These are phyloP conservation scores for Fusarium chuoi DNA, from an alignment of 2,329 filamentous ascomycete species.

Conservation along the genomic window DNA sequence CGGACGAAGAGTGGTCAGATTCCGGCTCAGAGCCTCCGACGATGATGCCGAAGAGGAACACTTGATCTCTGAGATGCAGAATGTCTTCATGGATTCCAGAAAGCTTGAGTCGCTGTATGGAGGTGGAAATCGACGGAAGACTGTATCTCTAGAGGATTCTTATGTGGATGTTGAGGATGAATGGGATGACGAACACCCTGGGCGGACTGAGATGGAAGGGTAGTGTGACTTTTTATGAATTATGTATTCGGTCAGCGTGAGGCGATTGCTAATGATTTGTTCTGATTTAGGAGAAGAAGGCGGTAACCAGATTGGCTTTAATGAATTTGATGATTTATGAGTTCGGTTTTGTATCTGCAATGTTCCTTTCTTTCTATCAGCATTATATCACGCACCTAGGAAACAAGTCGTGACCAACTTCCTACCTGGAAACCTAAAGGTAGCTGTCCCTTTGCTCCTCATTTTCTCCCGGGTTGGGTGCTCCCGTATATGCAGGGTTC, in stretches of 20 bases:
- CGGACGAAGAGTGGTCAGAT: slow-evolving; percentile 13
- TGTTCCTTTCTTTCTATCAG: no score
- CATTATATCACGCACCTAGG: no score
- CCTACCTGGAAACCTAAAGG: no score
- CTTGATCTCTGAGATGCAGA: slow-evolving; percentile 23
- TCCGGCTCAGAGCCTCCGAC: slow-evolving; percentile 3
- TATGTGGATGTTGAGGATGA: slow-evolving; percentile 36
- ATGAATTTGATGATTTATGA: not conserved
- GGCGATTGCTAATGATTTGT: not conserved
- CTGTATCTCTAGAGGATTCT: slow-evolving; percentile 9
- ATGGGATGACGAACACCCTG: slow-evolving; percentile 28
- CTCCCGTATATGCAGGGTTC: no score
- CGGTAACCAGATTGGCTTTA: not conserved
- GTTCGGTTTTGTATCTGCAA: no score
- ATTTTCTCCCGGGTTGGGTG: no score
- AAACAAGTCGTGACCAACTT: no score
- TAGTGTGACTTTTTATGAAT: not conserved
- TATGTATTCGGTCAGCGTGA: not conserved
- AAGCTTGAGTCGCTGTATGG: slow-evolving; percentile 25
- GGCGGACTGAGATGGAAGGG: slow-evolving; percentile 32
- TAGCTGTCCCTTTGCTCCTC: no score
- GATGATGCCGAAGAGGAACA: slow-evolving; percentile 23
- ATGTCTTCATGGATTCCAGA: slow-evolving; percentile 21
- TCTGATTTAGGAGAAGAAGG: not conserved
- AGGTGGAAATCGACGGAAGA: not conserved